phyloP scores from a whole-genome alignment of 257 asterid genomes.

The Nicotiana obtusifolia region DNA sequence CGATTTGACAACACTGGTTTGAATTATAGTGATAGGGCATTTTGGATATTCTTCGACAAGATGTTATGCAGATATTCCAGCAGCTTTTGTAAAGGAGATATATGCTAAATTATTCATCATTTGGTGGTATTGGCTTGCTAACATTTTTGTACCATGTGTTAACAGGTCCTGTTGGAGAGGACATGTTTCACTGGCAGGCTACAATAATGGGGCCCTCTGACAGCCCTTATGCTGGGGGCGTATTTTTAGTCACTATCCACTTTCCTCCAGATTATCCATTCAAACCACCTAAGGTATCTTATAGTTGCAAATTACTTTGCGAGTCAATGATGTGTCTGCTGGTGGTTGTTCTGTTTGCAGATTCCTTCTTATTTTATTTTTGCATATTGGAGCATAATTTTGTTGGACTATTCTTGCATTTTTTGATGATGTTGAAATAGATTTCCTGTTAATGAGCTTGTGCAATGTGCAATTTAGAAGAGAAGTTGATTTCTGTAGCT shows the following conservation, averaged over 20 bases:
- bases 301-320: not conserved
- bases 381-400: not conserved
- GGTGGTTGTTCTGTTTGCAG: not conserved
- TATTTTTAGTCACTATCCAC: slow-evolving; percentile 4
- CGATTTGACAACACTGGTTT: not conserved
- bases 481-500: not conserved
- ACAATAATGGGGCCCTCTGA: slow-evolving; percentile 11
- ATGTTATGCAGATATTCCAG: not conserved
- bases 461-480: not conserved
- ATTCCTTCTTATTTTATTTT: not conserved
- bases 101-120: not conserved
- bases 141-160: not conserved
- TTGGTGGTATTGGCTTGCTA: not conserved
- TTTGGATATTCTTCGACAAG: not conserved
- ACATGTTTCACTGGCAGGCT: slow-evolving; percentile 16
- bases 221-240: slow-evolving; percentile 13
- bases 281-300: slow-evolving; percentile 8
- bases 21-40: not conserved
- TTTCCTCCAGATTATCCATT: slow-evolving; percentile 13
- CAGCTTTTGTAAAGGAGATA: not conserved
- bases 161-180: slow-evolving; percentile 13
- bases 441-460: slow-evolving; percentile 3
- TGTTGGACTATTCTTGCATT: not conserved
- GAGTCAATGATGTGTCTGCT: not conserved
- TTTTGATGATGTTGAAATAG: not conserved